Conservation (phyloP, 176 grass and related monocot species). For the Cenchrus purpureus region DNA sequence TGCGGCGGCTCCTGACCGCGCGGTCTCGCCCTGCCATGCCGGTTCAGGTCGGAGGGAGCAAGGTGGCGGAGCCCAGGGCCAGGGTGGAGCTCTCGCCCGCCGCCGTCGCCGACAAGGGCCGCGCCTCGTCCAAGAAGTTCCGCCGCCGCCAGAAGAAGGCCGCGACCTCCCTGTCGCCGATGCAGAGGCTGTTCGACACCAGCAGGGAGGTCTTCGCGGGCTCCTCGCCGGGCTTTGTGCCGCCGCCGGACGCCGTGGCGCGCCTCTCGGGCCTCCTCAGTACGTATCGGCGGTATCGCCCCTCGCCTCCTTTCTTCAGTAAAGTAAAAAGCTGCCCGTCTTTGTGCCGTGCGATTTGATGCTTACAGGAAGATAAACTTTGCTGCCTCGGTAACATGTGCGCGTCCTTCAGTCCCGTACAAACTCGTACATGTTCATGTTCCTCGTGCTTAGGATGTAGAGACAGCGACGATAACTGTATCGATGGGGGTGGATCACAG, state of each 20-base stretch:
- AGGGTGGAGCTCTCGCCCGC: neutral
- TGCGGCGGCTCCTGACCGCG: neutral
- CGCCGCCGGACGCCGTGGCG: conserved; percentile 52
- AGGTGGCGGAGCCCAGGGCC: conserved; percentile 25
- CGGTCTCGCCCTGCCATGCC: conserved; percentile 15
- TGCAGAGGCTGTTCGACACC: conserved; percentile 75
- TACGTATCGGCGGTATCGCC: conserved; percentile 17
- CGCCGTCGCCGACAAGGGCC: neutral
- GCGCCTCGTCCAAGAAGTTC: conserved; percentile 36
- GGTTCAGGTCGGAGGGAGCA: conserved; percentile 29
- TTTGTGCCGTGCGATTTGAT: neutral
- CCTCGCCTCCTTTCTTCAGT: neutral
- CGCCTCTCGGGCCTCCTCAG: conserved; percentile 59
- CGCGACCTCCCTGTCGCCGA: neutral
- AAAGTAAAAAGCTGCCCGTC: neutral
- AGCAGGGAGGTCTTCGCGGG: conserved; percentile 62
- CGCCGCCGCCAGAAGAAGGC: conserved; percentile 48
- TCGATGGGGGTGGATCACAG: neutral
- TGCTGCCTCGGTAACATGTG: neutral
- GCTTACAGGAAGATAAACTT: neutral
- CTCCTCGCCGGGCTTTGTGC: conserved; percentile 56
- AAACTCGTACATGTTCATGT: conserved; percentile 9
- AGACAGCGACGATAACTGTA: conserved; percentile 13
- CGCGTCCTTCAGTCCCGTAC: neutral
- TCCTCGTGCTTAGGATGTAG: conserved; percentile 37